A percentile compares a stretch with the other conserved stretches of the same genome.
Conservation (phyloP, 768 basidiomycete genomes). For the Chalciporus piperatus region DNA sequence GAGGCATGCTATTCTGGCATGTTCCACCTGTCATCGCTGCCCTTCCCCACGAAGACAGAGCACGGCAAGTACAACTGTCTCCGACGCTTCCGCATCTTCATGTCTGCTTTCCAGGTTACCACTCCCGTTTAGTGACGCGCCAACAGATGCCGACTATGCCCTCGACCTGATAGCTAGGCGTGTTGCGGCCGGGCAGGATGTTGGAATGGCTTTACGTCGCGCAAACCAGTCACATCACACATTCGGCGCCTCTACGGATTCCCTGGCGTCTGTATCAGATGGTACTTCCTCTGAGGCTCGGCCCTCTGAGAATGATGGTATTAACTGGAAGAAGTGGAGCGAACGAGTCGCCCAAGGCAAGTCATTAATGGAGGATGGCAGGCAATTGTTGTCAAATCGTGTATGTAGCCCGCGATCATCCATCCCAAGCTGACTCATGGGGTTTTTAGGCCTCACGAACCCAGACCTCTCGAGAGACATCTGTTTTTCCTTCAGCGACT, state of each 20-base stretch:
- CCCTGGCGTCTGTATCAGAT: background rate
- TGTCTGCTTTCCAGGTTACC: conserved; percentile 38
- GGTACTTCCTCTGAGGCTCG: background rate
- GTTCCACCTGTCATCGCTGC: conserved; percentile 52
- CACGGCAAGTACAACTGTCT: conserved; percentile 36
- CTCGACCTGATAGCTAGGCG: conserved; percentile 66
- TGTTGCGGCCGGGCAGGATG: conserved; percentile 50
- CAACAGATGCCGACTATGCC: conserved; percentile 68
- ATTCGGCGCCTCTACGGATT: conserved; percentile 12
- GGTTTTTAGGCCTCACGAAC: conserved; percentile 10
- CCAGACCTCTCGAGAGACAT: background rate
- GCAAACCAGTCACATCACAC: conserved; percentile 17
- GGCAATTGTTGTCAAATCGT: conserved; percentile 35
- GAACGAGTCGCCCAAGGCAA: conserved; percentile 46
- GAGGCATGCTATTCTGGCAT: conserved; percentile 65
- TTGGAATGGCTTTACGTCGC: conserved; percentile 35
- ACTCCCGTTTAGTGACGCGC: conserved; percentile 47
- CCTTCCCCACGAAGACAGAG: conserved; percentile 44
- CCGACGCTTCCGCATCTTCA: background rate
- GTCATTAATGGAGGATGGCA: conserved; percentile 40
- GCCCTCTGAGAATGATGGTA: conserved; percentile 14
- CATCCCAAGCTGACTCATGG: background rate
- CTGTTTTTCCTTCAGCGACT: background rate
- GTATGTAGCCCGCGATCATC: conserved; percentile 31
- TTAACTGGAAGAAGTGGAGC: conserved; percentile 61